A percentile compares a stretch with the other conserved stretches of the same genome.
Conservation (phyloP, 2,329 filamentous ascomycete genomes). For the Talaromyces amestolkiae region DNA sequence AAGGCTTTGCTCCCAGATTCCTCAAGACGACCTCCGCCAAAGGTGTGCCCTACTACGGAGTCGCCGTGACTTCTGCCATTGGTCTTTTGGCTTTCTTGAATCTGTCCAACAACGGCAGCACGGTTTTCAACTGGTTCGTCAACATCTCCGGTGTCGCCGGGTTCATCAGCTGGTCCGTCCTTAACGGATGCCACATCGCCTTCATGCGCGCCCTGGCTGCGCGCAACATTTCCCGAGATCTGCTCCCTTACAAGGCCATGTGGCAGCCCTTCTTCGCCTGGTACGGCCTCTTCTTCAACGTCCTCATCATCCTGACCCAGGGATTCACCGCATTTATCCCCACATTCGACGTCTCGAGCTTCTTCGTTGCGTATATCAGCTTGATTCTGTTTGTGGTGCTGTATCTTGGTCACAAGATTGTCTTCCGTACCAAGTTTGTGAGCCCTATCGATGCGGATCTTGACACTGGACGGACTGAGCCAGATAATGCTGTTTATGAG, state of each 20-base stretch:
- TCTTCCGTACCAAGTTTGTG: conserved; percentile 44
- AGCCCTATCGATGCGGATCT: conserved; percentile 43
- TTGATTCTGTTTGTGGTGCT: conserved; percentile 60
- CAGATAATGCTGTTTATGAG: conserved; percentile 38
- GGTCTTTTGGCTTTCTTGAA: conserved; percentile 68
- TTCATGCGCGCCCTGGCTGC: conserved; percentile 61
- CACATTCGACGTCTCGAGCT: conserved; percentile 51
- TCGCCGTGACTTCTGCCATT: conserved; percentile 57
- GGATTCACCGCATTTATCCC: conserved; percentile 67
- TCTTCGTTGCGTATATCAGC: conserved; percentile 65
- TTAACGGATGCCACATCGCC: conserved; percentile 58
- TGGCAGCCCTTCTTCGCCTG: conserved; percentile 64
- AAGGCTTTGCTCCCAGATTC: conserved; percentile 61
- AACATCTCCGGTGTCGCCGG: conserved; percentile 68
- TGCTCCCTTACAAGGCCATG: conserved; percentile 61
- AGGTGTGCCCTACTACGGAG: conserved; percentile 63
- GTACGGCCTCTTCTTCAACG: conserved; percentile 65
- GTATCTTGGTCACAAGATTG: conserved; percentile 53
- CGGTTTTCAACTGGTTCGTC: conserved; percentile 70
- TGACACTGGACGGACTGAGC: conserved; percentile 38
- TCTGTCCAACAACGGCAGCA: conserved; percentile 52
- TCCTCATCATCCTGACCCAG: conserved; percentile 64
- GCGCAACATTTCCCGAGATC: conserved; percentile 57
- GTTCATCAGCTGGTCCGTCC: conserved; percentile 63
- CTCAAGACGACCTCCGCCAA: conserved; percentile 60